Base-by-base conservation (phyloP, 139 green algal species). In the Bryopsis sp. region DNA sequence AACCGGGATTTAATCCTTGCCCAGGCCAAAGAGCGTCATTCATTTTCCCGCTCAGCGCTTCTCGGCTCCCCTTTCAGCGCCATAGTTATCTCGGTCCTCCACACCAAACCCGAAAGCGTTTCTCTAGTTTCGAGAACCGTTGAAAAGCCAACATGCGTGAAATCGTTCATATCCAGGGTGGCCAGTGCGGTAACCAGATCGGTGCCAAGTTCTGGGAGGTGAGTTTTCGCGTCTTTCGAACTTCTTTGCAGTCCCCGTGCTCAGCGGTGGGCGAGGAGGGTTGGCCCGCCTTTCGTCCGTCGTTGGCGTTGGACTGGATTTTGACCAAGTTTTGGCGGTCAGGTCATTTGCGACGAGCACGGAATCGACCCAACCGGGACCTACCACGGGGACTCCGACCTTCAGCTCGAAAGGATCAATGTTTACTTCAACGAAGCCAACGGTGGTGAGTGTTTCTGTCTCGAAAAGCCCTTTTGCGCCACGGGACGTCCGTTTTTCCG, bases 401-500 rank as follows among this genome's bases (percentile, higher is more conserved):
- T 97, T 29, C 92, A 97, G 83, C 76, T 97, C 58, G 92, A 97
- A 80, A 85, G 89, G 72, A 91, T 97, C 73, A 97, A 97, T 72
- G 92, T 97, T 4, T 97, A 97, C 83, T 97, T 93, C 81, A 95
- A 95, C 74, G 89, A 96, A 75, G 89, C 89, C 50, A 87, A 72
- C 33, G 85, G 85, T 39, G 85, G 81, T 80, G n/a, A 63, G 79
- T 76, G 74, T 66, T 75, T 29, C 29, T 47, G 4, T 8, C 4
- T 15, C 59, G 26, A 43, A 7, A 4, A 7, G 34, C 59, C 59
- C 43, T 19, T 19, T 26, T 19, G 43, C 43, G 15, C 43, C 43
- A 11, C 11, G 15, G 11, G 43, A 11, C 43, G 43, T 54, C 15
- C 43, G 43, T 26, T 19, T 11, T 54, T 54, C 15, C 43, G 43